Conservation (phyloP, 2,329 filamentous ascomycete species). For the Fusarium secorum region DNA sequence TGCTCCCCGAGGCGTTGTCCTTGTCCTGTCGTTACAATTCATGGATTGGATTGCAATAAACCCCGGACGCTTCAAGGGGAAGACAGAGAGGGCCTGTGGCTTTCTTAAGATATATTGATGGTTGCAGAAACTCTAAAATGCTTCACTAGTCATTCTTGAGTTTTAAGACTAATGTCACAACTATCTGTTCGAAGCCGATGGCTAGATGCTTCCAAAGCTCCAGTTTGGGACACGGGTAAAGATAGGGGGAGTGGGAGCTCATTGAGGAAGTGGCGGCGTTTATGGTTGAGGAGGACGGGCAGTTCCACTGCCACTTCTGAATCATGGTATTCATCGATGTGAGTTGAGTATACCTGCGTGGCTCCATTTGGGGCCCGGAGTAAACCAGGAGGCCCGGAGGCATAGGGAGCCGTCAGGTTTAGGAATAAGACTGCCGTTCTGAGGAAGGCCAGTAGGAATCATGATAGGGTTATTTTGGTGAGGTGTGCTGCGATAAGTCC, state of each 20-base stretch:
- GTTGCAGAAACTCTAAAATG: background rate
- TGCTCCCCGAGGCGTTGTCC: too few relatives aligned
- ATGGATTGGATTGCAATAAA: constrained; percentile 29
- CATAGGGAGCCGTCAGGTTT: too few relatives aligned
- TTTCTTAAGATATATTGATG: background rate
- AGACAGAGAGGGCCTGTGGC: background rate
- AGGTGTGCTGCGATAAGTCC: too few relatives aligned
- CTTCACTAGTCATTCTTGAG: constrained; percentile 18
- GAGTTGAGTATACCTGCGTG: too few relatives aligned
- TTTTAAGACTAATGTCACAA: constrained; percentile 30
- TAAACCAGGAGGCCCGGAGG: too few relatives aligned
- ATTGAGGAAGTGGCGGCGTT: constrained; percentile 50
- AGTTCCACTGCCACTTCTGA: too few relatives aligned
- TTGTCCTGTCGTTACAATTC: too few relatives aligned
- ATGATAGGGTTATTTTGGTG: too few relatives aligned
- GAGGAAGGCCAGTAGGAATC: too few relatives aligned
- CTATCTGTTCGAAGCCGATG: constrained; percentile 22
- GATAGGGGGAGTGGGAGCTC: constrained; percentile 46
- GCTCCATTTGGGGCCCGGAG: too few relatives aligned
- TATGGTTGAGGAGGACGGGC: constrained; percentile 43
- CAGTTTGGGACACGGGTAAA: background rate
- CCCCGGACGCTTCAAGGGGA: constrained; percentile 18
- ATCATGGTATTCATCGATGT: too few relatives aligned
- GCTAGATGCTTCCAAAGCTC: background rate
- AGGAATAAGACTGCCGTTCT: too few relatives aligned